phyloP scores from a whole-genome alignment of 805 yeast genomes.

The Metschnikowia chrysomelidarum region DNA sequence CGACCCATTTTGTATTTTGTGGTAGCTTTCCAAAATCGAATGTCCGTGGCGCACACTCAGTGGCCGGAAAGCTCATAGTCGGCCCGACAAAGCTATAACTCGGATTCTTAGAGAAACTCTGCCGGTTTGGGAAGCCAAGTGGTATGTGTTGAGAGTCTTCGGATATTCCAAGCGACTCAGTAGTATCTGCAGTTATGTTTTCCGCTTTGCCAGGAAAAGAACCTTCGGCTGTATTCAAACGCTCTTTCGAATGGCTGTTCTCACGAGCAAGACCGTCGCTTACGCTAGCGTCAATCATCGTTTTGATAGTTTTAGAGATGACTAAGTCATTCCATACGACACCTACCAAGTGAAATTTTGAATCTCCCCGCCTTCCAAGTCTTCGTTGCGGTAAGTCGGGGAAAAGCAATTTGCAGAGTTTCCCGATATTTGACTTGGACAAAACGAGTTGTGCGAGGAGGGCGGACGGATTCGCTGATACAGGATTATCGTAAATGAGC shows the following conservation, averaged over 20 bases:
- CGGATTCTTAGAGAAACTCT: constrained; percentile 1
- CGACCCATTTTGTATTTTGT: constrained; percentile 1
- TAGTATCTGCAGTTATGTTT: too few species aligned
- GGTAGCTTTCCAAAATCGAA: not conserved
- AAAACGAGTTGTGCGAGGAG: constrained; percentile 30
- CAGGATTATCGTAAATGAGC: constrained; percentile 34
- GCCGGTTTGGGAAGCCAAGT: too few species aligned
- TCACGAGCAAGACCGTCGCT: too few species aligned
- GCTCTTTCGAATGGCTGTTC: too few species aligned
- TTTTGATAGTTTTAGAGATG: too few species aligned
- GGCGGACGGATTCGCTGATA: constrained; percentile 30
- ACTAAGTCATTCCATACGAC: constrained; percentile 41
- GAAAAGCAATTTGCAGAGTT: constrained; percentile 38
- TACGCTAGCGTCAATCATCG: too few species aligned
- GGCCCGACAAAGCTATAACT: constrained; percentile 6
- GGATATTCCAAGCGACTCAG: too few species aligned
- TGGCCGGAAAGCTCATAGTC: constrained; percentile 2
- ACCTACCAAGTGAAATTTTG: constrained; percentile 41
- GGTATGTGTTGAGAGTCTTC: too few species aligned
- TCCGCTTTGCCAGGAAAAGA: too few species aligned
- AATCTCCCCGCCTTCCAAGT: constrained; percentile 42
- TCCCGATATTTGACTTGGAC: constrained; percentile 43
- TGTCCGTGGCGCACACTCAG: constrained; percentile 8
- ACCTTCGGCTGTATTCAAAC: too few species aligned
- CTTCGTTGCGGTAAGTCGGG: constrained; percentile 37